Evolutionary conservation across 768 basidiomycete species (phyloP), one percentile per base, ranked within the genome.

Genomic region (Hydnomerulius pinastri): DNA sequence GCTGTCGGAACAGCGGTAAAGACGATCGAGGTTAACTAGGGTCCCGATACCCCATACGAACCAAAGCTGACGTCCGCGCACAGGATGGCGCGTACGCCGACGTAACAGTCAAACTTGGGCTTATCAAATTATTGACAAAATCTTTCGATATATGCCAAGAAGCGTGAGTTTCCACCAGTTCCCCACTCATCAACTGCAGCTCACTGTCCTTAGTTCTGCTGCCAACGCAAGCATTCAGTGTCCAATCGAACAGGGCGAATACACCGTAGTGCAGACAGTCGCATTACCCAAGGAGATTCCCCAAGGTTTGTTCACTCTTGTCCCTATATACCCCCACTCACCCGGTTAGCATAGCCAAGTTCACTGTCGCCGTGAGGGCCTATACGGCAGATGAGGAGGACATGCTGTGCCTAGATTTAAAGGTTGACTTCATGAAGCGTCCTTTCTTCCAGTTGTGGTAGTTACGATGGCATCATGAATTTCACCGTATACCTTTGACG

Each of bases 71-170:
- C 30, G 47, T 23, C 11, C 3, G n/a, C 46, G 21, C 11, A 11
- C 56, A 98, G 95, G 86, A 94, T 4, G 97, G 97, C 5, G 90
- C 96, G 32, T 90, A 82, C 60, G 96, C 88, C 7, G 85, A 95
- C 57, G 93, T 99, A 4, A 71, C 72, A 1, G 96, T 99, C 48
- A 98, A 98, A 69, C 77, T 98, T n/a, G 97, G 97, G 21, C 72
- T 92, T 24, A 81, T 99, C 64, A 97, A 92, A 73, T 66, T 98
- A n/a, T 72, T 98, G 27, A 69, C 75, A 38, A 97, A 91, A 73
- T 63, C 57, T 15, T 96, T 98, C 58, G 92, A 98, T 57, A 71
- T 98, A 27, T 98, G 96, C 65, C 78, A 95, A 52, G 95, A 98
- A 71, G 93, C 94, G 91, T 97, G 75, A 62, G 94, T 82, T 17